Percentiles rank a stretch among this genome's conserved stretches.
Conservation (phyloP, 768 basidiomycete genomes). For the Mycena galopus region DNA sequence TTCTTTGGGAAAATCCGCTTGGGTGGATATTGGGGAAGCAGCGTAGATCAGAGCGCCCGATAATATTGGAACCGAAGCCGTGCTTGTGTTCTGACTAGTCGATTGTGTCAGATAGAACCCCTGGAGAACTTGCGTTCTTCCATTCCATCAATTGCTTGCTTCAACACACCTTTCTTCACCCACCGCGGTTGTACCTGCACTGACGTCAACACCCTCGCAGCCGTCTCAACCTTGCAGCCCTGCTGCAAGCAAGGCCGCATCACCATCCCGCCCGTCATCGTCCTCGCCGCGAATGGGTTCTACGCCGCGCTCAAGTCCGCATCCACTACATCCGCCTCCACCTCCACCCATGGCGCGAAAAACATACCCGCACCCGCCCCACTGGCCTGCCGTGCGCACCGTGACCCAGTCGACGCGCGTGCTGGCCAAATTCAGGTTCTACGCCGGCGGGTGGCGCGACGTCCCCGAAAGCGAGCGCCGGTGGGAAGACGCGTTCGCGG, state of each 20-base stretch:
- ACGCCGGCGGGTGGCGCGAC: conserved; percentile 72
- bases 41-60: no score
- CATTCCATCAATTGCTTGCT: no score
- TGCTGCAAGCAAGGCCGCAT: conserved; percentile 82
- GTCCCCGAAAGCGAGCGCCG: conserved; percentile 70
- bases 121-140: no score
- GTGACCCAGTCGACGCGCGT: conserved; percentile 55
- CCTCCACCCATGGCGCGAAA: no score
- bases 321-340: conserved; percentile 46
- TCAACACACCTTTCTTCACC: not conserved
- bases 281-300: conserved; percentile 73
- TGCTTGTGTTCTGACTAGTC: no score
- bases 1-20: no score
- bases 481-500: conserved; percentile 75
- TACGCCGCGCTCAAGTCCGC: conserved; percentile 46
- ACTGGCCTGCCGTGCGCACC: conserved; percentile 58
- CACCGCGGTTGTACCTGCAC: not conserved
- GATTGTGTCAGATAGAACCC: no score
- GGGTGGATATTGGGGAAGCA: no score
- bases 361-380: conserved; percentile 58
- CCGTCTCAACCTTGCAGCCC: conserved; percentile 70
- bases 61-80: no score
- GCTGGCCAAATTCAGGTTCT: conserved; percentile 52
- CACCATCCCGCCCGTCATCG: conserved; percentile 77
- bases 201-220: conserved; percentile 56